Percentiles rank a stretch among this genome's conserved stretches.
Conservation (phyloP, 768 basidiomycete genomes). For the Ramaria sp. region DNA sequence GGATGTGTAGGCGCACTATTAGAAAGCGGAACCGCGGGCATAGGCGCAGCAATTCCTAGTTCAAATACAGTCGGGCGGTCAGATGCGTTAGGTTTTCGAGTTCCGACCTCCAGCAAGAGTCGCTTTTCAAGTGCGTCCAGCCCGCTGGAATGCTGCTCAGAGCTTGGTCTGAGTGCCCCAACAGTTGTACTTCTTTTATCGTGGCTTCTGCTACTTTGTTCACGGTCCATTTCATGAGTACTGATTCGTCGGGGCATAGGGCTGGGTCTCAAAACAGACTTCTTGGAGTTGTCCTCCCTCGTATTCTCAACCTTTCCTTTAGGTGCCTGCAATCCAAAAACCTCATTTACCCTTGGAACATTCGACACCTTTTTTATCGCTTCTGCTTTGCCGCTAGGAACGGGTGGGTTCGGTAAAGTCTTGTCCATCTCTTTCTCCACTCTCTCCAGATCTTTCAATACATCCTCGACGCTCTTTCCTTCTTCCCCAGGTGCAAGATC, state of each 20-base stretch:
- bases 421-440: conserved; percentile 29
- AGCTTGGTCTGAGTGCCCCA: too few relatives aligned
- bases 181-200: not conserved
- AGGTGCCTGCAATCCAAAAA: not conserved
- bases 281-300: not conserved
- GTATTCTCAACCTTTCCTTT: not conserved
- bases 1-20: not conserved
- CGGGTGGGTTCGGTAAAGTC: conserved; percentile 50
- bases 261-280: not conserved
- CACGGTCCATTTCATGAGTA: not conserved
- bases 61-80: not conserved
- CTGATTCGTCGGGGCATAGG: conserved; percentile 1
- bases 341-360: conserved; percentile 2
- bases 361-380: not conserved
- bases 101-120: conserved; percentile 63
- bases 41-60: conserved; percentile 11
- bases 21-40: conserved; percentile 20
- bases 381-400: conserved; percentile 32
- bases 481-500: conserved; percentile 5
- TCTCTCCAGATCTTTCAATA: conserved; percentile 24
- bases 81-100: conserved; percentile 30
- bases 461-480: conserved; percentile 27
- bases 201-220: not conserved
- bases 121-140: conserved; percentile 64
- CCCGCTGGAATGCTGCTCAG: conserved; percentile 28